Percentiles rank a stretch among this genome's conserved stretches.
phyloP scores from a whole-genome alignment of 306 rosid genomes.

The Sicyos edulis region DNA sequence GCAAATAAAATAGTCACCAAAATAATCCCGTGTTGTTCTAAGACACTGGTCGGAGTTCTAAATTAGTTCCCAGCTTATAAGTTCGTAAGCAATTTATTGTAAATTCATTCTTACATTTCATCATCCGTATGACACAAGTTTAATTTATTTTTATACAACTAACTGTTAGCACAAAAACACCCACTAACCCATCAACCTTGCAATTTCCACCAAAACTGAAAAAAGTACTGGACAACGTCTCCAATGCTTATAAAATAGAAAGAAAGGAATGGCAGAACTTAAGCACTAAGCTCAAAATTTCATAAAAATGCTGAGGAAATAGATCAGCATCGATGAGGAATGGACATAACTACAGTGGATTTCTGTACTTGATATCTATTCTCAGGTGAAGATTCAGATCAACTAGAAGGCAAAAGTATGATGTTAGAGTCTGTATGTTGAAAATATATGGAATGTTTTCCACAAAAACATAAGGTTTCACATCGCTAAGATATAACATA shows the following conservation, averaged over 20 bases:
- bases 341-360: neutral
- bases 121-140: neutral
- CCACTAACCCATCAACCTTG: neutral
- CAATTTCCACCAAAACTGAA: neutral
- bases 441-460: too few relatives aligned
- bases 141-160: neutral
- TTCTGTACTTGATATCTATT: neutral
- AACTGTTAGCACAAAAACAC: neutral
- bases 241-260: neutral
- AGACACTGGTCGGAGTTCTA: too few relatives aligned
- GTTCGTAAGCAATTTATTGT: neutral
- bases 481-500: too few relatives aligned
- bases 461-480: too few relatives aligned
- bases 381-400: too few relatives aligned
- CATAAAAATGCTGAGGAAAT: neutral
- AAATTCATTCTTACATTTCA: constrained; percentile 3
- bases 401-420: too few relatives aligned
- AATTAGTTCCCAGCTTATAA: neutral
- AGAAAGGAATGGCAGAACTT: neutral
- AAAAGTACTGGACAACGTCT: neutral
- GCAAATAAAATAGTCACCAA: constrained; percentile 10
- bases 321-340: too few relatives aligned
- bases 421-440: too few relatives aligned
- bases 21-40: neutral
- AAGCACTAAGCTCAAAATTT: neutral